Evolutionary conservation across 495 filamentous ascomycete species (phyloP), one percentile per base, ranked within the genome.

Genomic region (Amniculicola lignicola): DNA sequence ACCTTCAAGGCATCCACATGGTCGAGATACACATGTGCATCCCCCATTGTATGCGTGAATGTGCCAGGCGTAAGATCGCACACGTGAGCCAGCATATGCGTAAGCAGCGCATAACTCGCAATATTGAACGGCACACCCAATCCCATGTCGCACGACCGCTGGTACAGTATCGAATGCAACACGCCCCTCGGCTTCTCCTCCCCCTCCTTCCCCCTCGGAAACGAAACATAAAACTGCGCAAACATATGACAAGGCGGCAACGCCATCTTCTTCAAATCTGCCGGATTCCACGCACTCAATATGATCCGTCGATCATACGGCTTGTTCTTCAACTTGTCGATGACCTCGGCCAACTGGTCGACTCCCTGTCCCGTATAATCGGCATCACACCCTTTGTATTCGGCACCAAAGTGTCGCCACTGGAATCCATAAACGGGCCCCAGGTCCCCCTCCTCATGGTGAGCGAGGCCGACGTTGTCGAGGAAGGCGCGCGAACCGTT

Each of bases 231-330:
- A 65, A 97, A 97, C 72, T 97, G 94, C 12, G 92, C 92, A 73
- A 98, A 96, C 93, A 98, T 95, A 70, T 97, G 93, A 67, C 93
- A 98, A 3, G 94, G 93, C 58, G 93, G 93, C 16, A 98, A 77
- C 1, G 90, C 93, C 93, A 97, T 98, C 70, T 87, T 83, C 40
- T 71, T 72, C 62, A 98, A 63, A 68, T 96, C 93, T 4, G 79
- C 79, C 2, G 89, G 89, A 67, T 97, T 97, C 93, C 93, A 98
- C 0, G 93, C 93, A 50, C 76, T 84, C 51, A 98, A 77, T 57
- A 98, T 88, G 57, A 98, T 87, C 23, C 93, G 73, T 1, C 93
- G 79, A 66, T 97, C 93, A 65, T 88, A 94, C 0, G 93, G 93
- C 59, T 82, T 87, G 2, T 82, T 78, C 61, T 79, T 82, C 18